Percentiles rank a stretch among this genome's conserved stretches.
phyloP scores from a whole-genome alignment of 2,329 filamentous ascomycete species.

The Sporothrix schenckii region DNA sequence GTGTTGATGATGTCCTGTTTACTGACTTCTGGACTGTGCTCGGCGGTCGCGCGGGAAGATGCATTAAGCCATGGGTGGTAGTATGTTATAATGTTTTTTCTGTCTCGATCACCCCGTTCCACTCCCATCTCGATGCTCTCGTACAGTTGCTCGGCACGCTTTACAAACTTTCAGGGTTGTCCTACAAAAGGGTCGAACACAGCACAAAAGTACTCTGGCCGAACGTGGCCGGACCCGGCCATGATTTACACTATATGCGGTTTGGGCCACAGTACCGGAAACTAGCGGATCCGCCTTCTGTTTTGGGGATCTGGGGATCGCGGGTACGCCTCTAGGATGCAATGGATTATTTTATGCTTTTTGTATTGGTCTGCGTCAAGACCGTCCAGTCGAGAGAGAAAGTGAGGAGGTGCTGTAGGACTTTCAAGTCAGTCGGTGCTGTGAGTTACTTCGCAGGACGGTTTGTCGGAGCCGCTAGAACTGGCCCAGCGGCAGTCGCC shows the following conservation, averaged over 20 bases:
- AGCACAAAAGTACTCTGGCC: not conserved
- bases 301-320: conserved; percentile 22
- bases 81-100: not conserved
- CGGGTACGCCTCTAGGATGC: conserved; percentile 16
- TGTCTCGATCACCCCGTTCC: not conserved
- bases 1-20: not conserved
- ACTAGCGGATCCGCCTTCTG: conserved; percentile 18
- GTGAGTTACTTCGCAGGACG: too few relatives aligned
- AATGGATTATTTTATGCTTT: too few relatives aligned
- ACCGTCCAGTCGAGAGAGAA: conserved; percentile 19
- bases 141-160: not conserved
- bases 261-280: not conserved
- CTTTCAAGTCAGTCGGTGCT: not conserved
- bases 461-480: not conserved
- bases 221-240: not conserved
- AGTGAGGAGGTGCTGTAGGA: conserved; percentile 3
- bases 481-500: conserved; percentile 15
- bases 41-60: not conserved
- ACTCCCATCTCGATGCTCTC: conserved; percentile 3
- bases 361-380: not conserved
- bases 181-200: not conserved
- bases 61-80: not conserved
- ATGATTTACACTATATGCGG: not conserved
- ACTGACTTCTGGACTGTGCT: not conserved
- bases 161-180: not conserved